Conservation (phyloP, 306 rosid genomes). For the Quercus agrifolia region DNA sequence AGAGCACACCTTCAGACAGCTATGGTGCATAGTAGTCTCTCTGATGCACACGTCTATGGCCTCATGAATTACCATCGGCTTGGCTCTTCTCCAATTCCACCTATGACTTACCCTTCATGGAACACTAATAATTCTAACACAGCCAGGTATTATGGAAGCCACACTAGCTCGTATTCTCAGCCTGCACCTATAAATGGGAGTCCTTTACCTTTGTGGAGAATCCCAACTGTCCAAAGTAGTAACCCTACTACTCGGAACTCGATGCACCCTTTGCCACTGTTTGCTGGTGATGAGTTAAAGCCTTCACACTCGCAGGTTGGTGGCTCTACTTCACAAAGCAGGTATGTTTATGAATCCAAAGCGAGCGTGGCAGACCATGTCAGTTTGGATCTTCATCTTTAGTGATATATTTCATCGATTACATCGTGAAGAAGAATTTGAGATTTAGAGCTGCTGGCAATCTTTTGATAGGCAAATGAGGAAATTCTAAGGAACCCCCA, state of each 20-base stretch:
- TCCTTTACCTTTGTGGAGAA: conserved; percentile 69
- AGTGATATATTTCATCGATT: conserved; percentile 9
- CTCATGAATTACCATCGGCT: conserved; percentile 63
- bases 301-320: conserved; percentile 32
- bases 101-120: conserved; percentile 51
- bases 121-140: conserved; percentile 13
- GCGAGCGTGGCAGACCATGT: conserved; percentile 58
- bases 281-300: conserved; percentile 49
- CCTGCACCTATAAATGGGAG: conserved; percentile 65
- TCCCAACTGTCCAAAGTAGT: conserved; percentile 43
- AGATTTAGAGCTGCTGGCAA: background rate
- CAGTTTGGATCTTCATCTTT: conserved; percentile 95
- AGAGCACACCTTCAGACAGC: conserved; percentile 84
- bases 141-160: conserved; percentile 51
- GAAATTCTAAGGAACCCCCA: background rate
- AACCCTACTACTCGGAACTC: conserved; percentile 55
- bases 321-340: conserved; percentile 38
- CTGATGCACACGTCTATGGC: conserved; percentile 66
- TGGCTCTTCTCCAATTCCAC: conserved; percentile 31
- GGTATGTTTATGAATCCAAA: conserved; percentile 47
- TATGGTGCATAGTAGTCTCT: conserved; percentile 49
- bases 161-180: conserved; percentile 31
- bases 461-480: background rate
- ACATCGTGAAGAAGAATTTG: conserved; percentile 5
- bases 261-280: conserved; percentile 44